phyloP scores from a whole-genome alignment of 225 moss, liverwort and hornwort species.

The Antitrichia curtipendula region DNA sequence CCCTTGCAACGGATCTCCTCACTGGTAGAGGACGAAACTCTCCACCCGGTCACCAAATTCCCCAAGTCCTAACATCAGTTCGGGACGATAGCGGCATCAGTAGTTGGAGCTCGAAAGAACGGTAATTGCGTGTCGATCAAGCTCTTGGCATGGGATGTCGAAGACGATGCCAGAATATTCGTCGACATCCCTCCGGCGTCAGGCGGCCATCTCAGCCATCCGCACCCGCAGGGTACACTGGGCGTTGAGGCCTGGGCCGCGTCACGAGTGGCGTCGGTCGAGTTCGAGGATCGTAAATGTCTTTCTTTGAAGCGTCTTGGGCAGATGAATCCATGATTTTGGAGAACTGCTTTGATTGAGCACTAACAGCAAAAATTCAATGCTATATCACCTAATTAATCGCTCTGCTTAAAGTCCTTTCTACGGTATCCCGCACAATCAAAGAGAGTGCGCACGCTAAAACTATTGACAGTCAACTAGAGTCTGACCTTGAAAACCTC shows the following conservation, averaged over 20 bases:
- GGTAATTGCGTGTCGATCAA: background rate
- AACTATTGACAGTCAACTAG: too few relatives aligned
- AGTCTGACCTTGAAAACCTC: too few relatives aligned
- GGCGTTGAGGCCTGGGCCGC: background rate
- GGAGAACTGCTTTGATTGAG: too few relatives aligned
- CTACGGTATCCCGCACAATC: background rate
- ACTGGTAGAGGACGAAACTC: background rate
- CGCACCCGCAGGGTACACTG: background rate
- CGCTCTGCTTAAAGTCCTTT: background rate
- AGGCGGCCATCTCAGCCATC: background rate
- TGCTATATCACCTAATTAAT: background rate
- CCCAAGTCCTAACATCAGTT: background rate
- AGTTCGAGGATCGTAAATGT: background rate
- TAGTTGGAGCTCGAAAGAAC: background rate
- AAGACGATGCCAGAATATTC: background rate
- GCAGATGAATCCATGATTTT: background rate
- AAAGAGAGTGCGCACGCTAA: too few relatives aligned
- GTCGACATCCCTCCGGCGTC: background rate
- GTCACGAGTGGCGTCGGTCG: background rate
- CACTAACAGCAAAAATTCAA: background rate
- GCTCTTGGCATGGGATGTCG: background rate
- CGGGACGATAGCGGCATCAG: background rate
- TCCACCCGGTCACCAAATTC: background rate
- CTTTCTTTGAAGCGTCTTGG: background rate
- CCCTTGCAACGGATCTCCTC: background rate